Percentiles rank a stretch among this genome's conserved stretches.
Conservation (phyloP, 495 filamentous ascomycete genomes). For the Barbatosphaeria neglecta region DNA sequence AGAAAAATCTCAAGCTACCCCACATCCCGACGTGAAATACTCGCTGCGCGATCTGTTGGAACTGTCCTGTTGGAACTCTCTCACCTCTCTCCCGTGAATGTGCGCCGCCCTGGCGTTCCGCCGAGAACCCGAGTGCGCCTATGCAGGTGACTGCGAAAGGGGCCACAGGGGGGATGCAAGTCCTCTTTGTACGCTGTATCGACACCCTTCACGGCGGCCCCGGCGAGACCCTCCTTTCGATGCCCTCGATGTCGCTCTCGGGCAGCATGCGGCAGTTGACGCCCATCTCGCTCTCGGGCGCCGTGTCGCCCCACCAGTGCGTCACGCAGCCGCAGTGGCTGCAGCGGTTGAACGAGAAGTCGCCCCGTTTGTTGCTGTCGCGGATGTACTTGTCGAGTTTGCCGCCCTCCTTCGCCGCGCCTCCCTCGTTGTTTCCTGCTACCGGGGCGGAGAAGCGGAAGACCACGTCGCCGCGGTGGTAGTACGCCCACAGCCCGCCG, state of each 20-base stretch:
- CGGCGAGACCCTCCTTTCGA: neutral
- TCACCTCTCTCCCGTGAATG: no score
- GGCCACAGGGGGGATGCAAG: no score
- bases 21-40: no score
- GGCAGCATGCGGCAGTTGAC: slow-evolving; percentile 6
- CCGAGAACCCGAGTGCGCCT: no score
- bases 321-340: slow-evolving; percentile 7
- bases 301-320: slow-evolving; percentile 2
- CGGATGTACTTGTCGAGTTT: slow-evolving; percentile 2
- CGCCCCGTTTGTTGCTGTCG: neutral
- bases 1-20: no score
- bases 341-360: slow-evolving; percentile 7
- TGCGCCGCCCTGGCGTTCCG: no score
- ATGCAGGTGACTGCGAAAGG: no score
- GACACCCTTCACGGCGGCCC: neutral
- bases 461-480: slow-evolving; percentile 2
- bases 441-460: no score
- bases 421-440: neutral
- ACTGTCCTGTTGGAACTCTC: no score
- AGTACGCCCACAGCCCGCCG: slow-evolving; percentile 9
- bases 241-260: slow-evolving; percentile 1
- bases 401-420: neutral
- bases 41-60: no score
- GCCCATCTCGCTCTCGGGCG: slow-evolving; percentile 1
- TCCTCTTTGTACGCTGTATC: no score